Evolutionary conservation across 805 yeast species (phyloP), one percentile per base, ranked within the genome.

Genomic region (Candida ficus): DNA sequence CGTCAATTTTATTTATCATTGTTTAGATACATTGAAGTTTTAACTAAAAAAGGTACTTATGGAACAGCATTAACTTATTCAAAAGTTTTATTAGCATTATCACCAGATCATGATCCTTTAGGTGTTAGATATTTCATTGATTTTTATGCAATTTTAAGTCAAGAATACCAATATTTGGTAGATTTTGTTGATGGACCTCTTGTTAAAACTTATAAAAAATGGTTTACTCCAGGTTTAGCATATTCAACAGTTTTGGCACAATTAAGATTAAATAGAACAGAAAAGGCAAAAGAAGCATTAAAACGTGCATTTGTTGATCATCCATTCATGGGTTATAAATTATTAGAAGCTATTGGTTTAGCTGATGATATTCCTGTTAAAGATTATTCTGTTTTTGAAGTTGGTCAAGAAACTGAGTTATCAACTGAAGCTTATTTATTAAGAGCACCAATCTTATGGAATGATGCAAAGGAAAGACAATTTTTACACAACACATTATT

Each of bases 121-220:
- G 95, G 95, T 18, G 88, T 83, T 11, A 71, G 95, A 47, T 81
- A 82, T 54, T 84, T 87, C 58, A 78, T 89, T 49, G 96, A 89
- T 57, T 80, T 75, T 54, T 88, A 84, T 54, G 80, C 91, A 4
- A 63, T 85, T 4, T 64, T 77, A 61, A 68, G 85, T 28, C 79
- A 72, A 25, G 86, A 86, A 45, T 77, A 71, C 53, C 66, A 75
- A 43, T 87, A 76, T 58, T 56, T 88, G 49, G 66, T 79, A 11
- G 73, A 76, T 16, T 61, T 86, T 26, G 71, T 70, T 2, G 63
- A 73, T 11, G 76, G 85, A 2, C 74, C 84, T 1, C 63, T 83
- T 26, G 66, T 70, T 4, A 71, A 66, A 18, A 68, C 81, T 0
- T 83, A 85, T 49, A 59, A 59, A 11, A 75, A 73, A 47, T 83